Conservation (phyloP, 352 stramenopile genomes). For the Pythium biforme region DNA sequence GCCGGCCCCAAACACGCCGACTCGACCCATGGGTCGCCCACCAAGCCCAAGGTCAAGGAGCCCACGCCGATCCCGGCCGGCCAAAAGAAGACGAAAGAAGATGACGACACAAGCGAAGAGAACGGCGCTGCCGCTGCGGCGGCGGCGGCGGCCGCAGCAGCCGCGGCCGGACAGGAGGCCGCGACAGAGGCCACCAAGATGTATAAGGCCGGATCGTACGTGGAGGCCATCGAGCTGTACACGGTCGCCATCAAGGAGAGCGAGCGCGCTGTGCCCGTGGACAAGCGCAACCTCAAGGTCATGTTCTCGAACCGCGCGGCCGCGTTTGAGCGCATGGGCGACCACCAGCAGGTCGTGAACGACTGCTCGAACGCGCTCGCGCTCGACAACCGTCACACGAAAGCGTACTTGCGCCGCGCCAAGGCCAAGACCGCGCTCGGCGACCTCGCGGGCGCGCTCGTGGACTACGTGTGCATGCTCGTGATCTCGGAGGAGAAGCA, state of each 20-base stretch:
- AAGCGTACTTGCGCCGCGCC: slow-evolving; percentile 75
- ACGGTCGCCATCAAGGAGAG: slow-evolving; percentile 57
- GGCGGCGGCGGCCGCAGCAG: slow-evolving; percentile 25
- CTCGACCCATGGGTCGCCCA: slow-evolving; percentile 26
- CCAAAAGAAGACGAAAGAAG: slow-evolving; percentile 31
- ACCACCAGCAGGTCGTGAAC: slow-evolving; percentile 55
- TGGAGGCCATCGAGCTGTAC: slow-evolving; percentile 72
- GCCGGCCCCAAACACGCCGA: slow-evolving; percentile 23
- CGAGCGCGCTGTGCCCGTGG: slow-evolving; percentile 51
- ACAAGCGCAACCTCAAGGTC: slow-evolving; percentile 79
- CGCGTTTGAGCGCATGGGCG: slow-evolving; percentile 66
- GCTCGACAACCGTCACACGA: slow-evolving; percentile 71
- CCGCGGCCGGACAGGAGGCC: slow-evolving; percentile 56
- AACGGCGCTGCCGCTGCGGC: slow-evolving; percentile 8
- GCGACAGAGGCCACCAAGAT: slow-evolving; percentile 71
- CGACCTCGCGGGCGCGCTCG: slow-evolving; percentile 57
- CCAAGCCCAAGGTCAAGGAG: slow-evolving; percentile 30
- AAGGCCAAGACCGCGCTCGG: slow-evolving; percentile 55
- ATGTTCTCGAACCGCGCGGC: slow-evolving; percentile 85
- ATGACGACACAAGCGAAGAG: background rate
- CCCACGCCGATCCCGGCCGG: slow-evolving; percentile 20
- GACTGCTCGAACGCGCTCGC: slow-evolving; percentile 60
- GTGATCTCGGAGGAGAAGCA: slow-evolving; percentile 79
- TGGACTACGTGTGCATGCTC: slow-evolving; percentile 79
- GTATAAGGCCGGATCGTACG: slow-evolving; percentile 74